phyloP scores from a whole-genome alignment of 805 yeast genomes.

The Saccharomyces kudriavzevii region DNA sequence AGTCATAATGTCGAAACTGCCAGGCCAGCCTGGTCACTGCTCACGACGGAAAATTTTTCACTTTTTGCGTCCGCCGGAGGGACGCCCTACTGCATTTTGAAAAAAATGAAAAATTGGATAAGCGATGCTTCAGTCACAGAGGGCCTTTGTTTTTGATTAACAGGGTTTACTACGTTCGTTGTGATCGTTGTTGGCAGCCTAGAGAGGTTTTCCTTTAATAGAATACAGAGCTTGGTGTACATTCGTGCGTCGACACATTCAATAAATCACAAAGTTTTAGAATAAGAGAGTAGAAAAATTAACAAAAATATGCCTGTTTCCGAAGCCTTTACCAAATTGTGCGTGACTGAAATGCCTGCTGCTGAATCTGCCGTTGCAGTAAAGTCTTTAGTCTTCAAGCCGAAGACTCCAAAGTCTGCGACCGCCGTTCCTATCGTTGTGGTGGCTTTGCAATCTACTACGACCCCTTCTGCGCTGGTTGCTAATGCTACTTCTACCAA shows the following conservation, averaged over 20 bases:
- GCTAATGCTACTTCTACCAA: conserved; percentile 64
- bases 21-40: background rate
- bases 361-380: conserved; percentile 46
- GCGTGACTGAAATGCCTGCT: conserved; percentile 42
- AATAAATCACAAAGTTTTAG: background rate
- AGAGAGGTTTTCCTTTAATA: background rate
- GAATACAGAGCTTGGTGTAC: background rate
- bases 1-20: background rate
- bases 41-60: background rate
- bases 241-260: background rate
- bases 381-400: conserved; percentile 80
- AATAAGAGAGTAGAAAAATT: background rate
- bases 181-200: background rate
- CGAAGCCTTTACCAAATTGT: conserved; percentile 58
- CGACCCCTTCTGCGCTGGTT: conserved; percentile 57
- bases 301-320: conserved; percentile 49
- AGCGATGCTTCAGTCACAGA: background rate
- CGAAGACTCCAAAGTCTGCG: conserved; percentile 80
- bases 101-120: background rate
- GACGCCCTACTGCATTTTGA: background rate
- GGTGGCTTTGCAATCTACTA: conserved; percentile 62
- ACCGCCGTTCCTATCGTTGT: conserved; percentile 73
- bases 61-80: background rate
- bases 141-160: background rate
- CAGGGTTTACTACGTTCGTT: background rate